A percentile compares a stretch with the other conserved stretches of the same genome.
Conservation (phyloP, 73 alveolate genomes). For the Paramecium octaurelia region DNA sequence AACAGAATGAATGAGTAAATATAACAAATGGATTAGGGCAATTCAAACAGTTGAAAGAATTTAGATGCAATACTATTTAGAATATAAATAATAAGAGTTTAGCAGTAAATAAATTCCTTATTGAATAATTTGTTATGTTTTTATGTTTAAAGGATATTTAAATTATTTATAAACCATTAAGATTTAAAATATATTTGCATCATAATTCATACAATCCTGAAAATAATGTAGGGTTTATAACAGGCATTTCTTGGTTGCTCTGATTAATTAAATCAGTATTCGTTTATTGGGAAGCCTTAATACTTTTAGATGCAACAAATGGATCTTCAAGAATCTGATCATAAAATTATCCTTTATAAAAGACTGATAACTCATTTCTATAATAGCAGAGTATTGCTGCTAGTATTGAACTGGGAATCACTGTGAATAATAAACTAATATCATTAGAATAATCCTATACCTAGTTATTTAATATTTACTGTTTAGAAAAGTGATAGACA, state of each 20-base stretch:
- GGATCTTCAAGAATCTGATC: not conserved
- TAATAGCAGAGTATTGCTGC: not conserved
- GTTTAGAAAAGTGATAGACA: not conserved
- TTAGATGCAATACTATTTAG: not conserved
- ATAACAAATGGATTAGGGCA: not conserved
- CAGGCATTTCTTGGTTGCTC: not conserved
- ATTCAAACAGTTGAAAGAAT: not conserved
- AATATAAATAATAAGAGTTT: not conserved
- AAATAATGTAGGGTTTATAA: not conserved
- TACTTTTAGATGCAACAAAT: not conserved
- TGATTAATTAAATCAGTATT: not conserved
- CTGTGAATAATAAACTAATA: not conserved
- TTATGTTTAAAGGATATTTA: not conserved
- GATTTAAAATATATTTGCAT: not conserved
- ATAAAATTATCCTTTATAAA: not conserved
- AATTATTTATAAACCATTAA: not conserved
- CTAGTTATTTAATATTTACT: not conserved
- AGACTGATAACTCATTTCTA: not conserved
- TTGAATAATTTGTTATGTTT: not conserved
- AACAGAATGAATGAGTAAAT: slow-evolving; percentile 3
- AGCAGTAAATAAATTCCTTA: not conserved
- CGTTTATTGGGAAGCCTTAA: not conserved
- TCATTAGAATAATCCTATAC: not conserved
- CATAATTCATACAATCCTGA: not conserved
- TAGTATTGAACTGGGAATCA: not conserved